phyloP scores from a whole-genome alignment of 345 rosid species.

The Lumnitzera racemosa region DNA sequence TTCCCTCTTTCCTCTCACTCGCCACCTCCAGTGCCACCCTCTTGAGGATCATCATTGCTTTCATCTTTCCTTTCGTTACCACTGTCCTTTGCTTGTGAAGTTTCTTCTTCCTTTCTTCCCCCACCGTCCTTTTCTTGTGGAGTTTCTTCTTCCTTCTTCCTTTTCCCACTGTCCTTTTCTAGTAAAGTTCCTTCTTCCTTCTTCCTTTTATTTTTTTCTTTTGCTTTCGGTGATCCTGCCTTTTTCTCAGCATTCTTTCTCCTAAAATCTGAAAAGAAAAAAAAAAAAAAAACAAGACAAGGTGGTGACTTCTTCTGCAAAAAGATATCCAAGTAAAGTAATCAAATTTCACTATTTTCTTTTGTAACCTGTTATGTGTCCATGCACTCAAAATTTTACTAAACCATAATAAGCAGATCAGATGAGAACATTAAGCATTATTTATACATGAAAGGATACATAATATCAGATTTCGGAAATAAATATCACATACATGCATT shows the following conservation, averaged over 20 bases:
- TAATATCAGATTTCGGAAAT: no score
- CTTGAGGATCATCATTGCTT: neutral
- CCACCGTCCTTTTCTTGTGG: slow-evolving; percentile 34
- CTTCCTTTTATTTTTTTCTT: slow-evolving; percentile 46
- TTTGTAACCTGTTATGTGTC: no score
- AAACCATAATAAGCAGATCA: no score
- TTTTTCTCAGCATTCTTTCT: slow-evolving; percentile 58
- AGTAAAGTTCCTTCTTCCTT: slow-evolving; percentile 22
- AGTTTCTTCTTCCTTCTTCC: slow-evolving; percentile 46
- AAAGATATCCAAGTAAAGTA: no score
- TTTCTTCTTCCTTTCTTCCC: slow-evolving; percentile 25
- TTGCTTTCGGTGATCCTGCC: slow-evolving; percentile 35
- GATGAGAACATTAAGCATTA: no score
- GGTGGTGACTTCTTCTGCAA: neutral
- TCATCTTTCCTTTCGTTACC: slow-evolving; percentile 10
- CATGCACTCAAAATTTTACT: no score
- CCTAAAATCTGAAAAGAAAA: slow-evolving; percentile 38
- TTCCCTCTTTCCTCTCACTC: neutral
- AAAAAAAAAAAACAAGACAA: slow-evolving; percentile 2
- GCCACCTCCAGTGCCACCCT: slow-evolving; percentile 2
- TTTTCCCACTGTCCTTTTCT: slow-evolving; percentile 17
- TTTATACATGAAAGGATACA: no score
- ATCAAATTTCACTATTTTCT: no score
- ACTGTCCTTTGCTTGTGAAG: slow-evolving; percentile 8
- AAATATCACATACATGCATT: no score